Evolutionary conservation across 768 basidiomycete genomes (phyloP).

Genomic region (Coprinellus micaceus): DNA sequence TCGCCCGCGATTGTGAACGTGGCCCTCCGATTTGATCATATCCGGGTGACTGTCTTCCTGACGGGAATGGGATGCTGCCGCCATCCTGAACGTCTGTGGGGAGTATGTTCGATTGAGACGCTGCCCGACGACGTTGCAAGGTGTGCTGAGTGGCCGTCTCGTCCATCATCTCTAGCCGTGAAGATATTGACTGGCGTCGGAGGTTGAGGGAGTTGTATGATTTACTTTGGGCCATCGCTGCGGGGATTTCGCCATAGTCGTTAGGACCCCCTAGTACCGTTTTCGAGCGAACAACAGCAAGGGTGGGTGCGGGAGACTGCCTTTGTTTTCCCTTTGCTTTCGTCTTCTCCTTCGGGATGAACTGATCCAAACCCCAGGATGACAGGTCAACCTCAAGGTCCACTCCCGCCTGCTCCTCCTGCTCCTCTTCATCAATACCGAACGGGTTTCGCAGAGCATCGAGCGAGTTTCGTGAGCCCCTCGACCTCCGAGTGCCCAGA

Average conservation of each 20-base stretch:
- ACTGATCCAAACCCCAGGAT: constrained; percentile 83
- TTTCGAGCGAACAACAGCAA: constrained; percentile 40
- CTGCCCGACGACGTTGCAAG: constrained; percentile 48
- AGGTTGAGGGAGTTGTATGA: constrained; percentile 65
- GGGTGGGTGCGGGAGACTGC: constrained; percentile 31
- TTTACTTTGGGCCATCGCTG: constrained; percentile 43
- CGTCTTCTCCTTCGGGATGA: constrained; percentile 67
- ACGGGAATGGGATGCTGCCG: constrained; percentile 57
- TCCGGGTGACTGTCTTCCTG: constrained; percentile 46
- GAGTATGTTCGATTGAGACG: constrained; percentile 46
- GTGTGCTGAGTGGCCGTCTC: constrained; percentile 8
- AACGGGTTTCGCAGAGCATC: constrained; percentile 74
- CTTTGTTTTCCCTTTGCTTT: constrained; percentile 41
- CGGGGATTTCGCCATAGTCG: constrained; percentile 26
- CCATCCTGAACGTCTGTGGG: constrained; percentile 22
- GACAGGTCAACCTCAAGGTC: constrained; percentile 74
- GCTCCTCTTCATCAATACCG: constrained; percentile 54
- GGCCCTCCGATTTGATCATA: constrained; percentile 12
- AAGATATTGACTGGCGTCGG: constrained; percentile 6
- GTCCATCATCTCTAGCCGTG: constrained; percentile 19
- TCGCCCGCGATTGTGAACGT: constrained; percentile 49
- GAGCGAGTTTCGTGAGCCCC: constrained; percentile 55
- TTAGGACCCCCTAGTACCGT: constrained; percentile 42
- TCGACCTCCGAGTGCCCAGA: constrained; percentile 46
- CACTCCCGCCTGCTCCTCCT: constrained; percentile 35